Evolutionary conservation across 208 protist species (phyloP).

Genomic region (Pavlovales sp.): DNA sequence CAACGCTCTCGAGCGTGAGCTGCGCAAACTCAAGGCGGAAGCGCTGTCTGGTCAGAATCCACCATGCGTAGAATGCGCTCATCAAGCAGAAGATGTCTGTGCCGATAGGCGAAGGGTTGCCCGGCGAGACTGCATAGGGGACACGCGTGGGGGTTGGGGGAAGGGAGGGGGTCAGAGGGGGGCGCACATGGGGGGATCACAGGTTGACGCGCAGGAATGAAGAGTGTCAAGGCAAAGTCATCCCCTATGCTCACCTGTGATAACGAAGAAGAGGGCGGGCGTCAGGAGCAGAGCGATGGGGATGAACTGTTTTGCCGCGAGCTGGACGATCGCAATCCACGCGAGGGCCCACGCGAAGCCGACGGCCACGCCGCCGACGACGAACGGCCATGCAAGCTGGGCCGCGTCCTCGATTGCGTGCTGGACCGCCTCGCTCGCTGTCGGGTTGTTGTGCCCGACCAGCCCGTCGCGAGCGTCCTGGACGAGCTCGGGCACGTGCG

Average conservation of each 20-base stretch:
- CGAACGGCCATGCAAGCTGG: background rate
- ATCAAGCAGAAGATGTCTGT: background rate
- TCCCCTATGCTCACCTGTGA: no score
- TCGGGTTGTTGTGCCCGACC: background rate
- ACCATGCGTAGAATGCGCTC: background rate
- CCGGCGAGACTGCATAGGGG: background rate
- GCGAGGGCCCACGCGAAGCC: background rate
- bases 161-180: no score
- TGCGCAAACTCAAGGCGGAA: background rate
- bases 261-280: background rate
- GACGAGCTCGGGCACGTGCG: background rate
- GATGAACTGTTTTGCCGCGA: background rate
- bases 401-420: background rate
- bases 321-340: background rate
- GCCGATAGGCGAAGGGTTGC: background rate
- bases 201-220: no score
- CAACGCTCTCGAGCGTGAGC: background rate
- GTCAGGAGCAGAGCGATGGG: background rate
- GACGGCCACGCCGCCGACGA: background rate
- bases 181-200: no score
- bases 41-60: background rate
- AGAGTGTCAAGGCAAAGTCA: no score
- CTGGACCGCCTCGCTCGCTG: background rate
- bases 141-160: no score
- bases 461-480: no score